A percentile compares a stretch with the other conserved stretches of the same genome.
These are phyloP conservation scores for Chaetomiaceae sp. DNA, from an alignment of 2,329 filamentous ascomycete genomes.

Conservation along the genomic window DNA sequence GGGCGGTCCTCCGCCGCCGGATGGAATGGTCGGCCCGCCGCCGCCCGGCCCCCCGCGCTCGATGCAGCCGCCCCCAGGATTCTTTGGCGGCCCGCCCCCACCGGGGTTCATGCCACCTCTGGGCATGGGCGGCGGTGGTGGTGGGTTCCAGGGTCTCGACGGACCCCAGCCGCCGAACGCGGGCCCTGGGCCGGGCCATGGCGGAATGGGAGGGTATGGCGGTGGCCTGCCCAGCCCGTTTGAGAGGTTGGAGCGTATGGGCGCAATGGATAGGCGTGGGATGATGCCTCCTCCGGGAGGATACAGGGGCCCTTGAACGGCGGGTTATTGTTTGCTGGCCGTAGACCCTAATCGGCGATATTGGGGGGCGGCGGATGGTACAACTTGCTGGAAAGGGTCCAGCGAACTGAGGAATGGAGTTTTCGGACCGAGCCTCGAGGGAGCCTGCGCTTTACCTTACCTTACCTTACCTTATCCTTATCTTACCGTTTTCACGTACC, in stretches of 20 bases:
- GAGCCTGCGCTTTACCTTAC: too few species aligned
- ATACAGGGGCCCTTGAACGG: conserved; percentile 5
- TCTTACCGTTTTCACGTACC: too few species aligned
- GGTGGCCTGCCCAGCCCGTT: conserved; percentile 16
- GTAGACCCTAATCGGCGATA: too few species aligned
- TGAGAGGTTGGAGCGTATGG: conserved; percentile 15
- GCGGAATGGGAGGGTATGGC: conserved; percentile 15
- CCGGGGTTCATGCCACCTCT: conserved; percentile 53
- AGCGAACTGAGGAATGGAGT: not conserved
- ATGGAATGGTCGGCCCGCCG: conserved; percentile 43
- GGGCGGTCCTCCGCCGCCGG: conserved; percentile 40
- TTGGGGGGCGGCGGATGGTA: too few species aligned
- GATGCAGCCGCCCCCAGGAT: conserved; percentile 54
- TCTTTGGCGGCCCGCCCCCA: conserved; percentile 46
- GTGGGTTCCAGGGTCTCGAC: conserved; percentile 52
- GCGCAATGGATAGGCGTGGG: conserved; percentile 14
- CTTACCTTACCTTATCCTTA: too few species aligned
- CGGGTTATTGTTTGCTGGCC: not conserved
- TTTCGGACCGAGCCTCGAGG: too few species aligned
- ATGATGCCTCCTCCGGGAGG: conserved; percentile 21
- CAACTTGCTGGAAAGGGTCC: too few species aligned
- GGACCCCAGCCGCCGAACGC: conserved; percentile 11
- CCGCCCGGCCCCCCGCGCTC: conserved; percentile 32
- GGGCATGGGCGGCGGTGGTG: conserved; percentile 47
- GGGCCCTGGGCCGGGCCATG: conserved; percentile 10